Percentiles rank a stretch among this genome's conserved stretches.
Evolutionary conservation across 106 monocot genomes (phyloP).

Genomic region (Apostasia shenzhenica): DNA sequence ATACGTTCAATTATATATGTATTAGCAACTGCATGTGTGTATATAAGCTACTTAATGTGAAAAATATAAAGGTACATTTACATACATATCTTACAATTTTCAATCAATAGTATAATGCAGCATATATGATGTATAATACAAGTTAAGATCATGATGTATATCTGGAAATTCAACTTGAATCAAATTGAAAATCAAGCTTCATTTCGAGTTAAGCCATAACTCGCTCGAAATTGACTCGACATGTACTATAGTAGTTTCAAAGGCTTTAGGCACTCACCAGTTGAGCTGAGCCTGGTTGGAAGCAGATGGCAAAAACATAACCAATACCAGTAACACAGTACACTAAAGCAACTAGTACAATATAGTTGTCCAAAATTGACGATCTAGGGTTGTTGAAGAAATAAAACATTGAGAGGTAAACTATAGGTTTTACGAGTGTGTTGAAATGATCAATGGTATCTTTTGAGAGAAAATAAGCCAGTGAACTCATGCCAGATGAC

Average conservation of each 20-base stretch:
- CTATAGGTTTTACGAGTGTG: slow-evolving; percentile 75
- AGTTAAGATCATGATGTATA: too few relatives aligned
- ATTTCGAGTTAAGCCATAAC: too few relatives aligned
- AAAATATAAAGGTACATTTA: too few relatives aligned
- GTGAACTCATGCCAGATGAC: slow-evolving; percentile 86
- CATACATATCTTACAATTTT: background rate
- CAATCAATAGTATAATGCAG: background rate
- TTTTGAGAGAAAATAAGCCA: slow-evolving; percentile 84
- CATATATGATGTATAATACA: too few relatives aligned
- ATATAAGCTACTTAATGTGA: too few relatives aligned
- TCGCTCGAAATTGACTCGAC: too few relatives aligned
- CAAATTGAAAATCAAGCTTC: background rate
- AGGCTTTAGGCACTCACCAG: slow-evolving; percentile 29
- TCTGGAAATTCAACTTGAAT: background rate
- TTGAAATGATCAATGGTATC: slow-evolving; percentile 90
- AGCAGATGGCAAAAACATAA: slow-evolving; percentile 77
- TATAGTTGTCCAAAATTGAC: slow-evolving; percentile 61
- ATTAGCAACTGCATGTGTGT: too few relatives aligned
- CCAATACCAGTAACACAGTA: slow-evolving; percentile 91
- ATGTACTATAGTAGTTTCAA: background rate
- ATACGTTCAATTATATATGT: too few relatives aligned
- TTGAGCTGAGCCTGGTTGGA: slow-evolving; percentile 82
- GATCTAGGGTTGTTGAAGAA: slow-evolving; percentile 92
- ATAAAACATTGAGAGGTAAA: slow-evolving; percentile 94
- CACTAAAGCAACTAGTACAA: slow-evolving; percentile 61